Evolutionary conservation across 2,329 filamentous ascomycete species (phyloP).

Genomic region (Lasiodiplodia sp.): DNA sequence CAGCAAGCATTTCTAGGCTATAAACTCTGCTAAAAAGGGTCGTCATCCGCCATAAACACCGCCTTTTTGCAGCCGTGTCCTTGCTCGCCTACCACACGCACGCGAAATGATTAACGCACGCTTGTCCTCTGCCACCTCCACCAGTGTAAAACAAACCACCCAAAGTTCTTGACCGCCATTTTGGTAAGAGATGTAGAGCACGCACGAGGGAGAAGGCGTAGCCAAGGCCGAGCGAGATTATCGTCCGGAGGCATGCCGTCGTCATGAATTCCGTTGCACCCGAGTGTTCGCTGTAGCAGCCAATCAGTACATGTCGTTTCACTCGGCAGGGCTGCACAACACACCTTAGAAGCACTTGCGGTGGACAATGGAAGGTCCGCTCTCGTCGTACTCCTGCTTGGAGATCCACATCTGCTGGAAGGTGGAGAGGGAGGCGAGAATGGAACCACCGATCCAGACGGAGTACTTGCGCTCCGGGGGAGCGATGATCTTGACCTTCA

Average conservation of each 20-base stretch:
- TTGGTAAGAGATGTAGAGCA: conserved; percentile 30
- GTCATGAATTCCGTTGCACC: conserved; percentile 24
- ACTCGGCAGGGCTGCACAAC: conserved; percentile 31
- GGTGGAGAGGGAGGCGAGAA: conserved; percentile 97
- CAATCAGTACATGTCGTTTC: conserved; percentile 19
- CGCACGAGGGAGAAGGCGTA: conserved; percentile 29
- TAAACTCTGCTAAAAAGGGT: conserved; percentile 26
- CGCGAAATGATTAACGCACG: conserved; percentile 29
- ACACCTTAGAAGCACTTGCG: conserved; percentile 99
- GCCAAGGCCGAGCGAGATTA: conserved; percentile 22
- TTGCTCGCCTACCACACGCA: conserved; percentile 27
- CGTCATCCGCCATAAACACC: conserved; percentile 27
- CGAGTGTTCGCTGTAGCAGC: conserved; percentile 38
- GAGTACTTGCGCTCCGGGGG: conserved; percentile 99
- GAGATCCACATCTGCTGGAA: conserved; percentile 99
- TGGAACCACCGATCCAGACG: conserved; percentile 99
- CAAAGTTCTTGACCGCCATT: conserved; percentile 30
- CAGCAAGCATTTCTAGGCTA: conserved; percentile 29
- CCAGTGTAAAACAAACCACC: conserved; percentile 30
- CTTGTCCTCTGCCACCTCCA: conserved; percentile 25
- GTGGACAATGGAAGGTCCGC: conserved; percentile 98
- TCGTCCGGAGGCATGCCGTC: conserved; percentile 27
- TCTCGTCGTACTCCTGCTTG: conserved; percentile 99
- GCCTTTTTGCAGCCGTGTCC: conserved; percentile 27
- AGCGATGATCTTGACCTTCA: conserved; percentile 99